Conservation (phyloP, 148 eudicot species). For the Camellia granthamiana region DNA sequence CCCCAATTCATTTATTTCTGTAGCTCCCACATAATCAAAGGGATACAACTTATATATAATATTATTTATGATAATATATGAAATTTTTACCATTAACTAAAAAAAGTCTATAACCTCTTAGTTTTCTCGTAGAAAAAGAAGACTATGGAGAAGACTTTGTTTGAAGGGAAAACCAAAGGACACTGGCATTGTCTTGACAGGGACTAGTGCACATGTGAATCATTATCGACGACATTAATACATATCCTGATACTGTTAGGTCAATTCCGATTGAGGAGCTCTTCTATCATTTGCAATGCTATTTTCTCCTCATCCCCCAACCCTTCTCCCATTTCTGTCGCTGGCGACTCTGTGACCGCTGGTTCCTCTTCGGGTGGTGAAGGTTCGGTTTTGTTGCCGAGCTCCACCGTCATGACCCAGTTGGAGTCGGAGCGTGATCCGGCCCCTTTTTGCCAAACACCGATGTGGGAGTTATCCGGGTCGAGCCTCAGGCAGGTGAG, state of each 20-base stretch:
- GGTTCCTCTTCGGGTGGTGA: background rate
- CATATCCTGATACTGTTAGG: no score
- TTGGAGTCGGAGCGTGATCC: constrained; percentile 36
- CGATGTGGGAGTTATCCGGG: constrained; percentile 47
- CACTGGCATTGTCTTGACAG: no score
- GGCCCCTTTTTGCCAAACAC: constrained; percentile 56
- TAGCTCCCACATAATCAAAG: background rate
- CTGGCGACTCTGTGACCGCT: background rate
- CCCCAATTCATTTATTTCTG: no score
- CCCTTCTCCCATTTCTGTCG: constrained; percentile 1
- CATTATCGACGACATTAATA: no score
- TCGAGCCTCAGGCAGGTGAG: constrained; percentile 56
- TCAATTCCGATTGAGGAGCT: constrained; percentile 43
- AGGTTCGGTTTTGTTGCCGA: constrained; percentile 24
- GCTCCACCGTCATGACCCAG: constrained; percentile 58
- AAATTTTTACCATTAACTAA: no score
- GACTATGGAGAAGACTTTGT: no score
- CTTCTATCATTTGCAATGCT: constrained; percentile 71
- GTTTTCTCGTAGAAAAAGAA: no score
- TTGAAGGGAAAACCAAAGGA: no score
- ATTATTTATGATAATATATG: no score
- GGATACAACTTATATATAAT: no score
- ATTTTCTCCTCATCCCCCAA: constrained; percentile 55
- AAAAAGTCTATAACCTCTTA: no score
- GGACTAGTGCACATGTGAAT: no score